Conservation (phyloP, 768 basidiomycete species). For the Boletus bicolor region DNA sequence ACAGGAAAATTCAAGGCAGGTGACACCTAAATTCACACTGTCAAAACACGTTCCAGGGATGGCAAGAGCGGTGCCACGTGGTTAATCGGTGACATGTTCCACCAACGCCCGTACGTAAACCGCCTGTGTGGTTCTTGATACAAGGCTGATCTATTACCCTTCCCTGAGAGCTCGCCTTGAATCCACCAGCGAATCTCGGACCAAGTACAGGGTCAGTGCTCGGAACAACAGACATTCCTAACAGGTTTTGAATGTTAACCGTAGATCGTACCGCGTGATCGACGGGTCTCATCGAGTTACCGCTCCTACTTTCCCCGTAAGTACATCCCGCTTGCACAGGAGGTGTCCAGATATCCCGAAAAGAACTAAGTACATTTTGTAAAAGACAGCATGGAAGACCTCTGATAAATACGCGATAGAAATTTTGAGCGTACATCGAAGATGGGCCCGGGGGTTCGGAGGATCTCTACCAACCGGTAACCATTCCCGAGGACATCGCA, state of each 20-base stretch:
- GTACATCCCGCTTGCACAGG: neutral
- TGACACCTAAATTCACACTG: conserved; percentile 30
- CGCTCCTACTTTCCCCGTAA: neutral
- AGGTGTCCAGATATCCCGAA: conserved; percentile 1
- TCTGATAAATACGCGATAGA: conserved; percentile 18
- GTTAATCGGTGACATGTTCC: neutral
- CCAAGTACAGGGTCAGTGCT: conserved; percentile 3
- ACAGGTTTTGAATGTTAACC: neutral
- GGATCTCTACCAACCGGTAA: conserved; percentile 17
- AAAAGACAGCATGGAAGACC: conserved; percentile 18
- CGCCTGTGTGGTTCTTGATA: neutral
- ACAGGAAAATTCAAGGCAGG: conserved; percentile 21
- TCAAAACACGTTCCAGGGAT: conserved; percentile 21
- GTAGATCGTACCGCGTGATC: neutral
- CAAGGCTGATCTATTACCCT: conserved; percentile 1
- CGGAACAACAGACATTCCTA: neutral
- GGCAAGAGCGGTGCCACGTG: conserved; percentile 27
- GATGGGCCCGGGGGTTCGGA: conserved; percentile 1
- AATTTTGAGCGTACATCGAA: conserved; percentile 19
- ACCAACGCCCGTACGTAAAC: conserved; percentile 3
- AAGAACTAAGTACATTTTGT: conserved; percentile 11
- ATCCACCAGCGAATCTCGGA: neutral
- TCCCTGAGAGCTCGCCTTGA: too few relatives aligned
- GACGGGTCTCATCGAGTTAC: conserved; percentile 1
- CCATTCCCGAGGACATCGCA: conserved; percentile 21